phyloP scores from a whole-genome alignment of 192 early-diverging fungal genomes.

The Podila epigama region DNA sequence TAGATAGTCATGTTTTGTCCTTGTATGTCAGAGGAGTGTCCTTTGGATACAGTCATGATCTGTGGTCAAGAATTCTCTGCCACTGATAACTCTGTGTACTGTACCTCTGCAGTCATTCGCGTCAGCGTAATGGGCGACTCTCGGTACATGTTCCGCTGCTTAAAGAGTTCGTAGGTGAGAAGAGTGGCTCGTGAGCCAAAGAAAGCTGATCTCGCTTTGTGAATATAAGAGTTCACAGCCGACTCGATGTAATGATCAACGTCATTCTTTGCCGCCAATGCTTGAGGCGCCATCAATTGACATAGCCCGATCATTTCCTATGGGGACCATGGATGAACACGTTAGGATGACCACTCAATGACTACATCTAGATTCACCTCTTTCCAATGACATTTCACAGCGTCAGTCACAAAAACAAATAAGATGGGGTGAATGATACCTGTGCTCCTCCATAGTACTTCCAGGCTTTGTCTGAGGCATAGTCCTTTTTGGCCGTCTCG shows the following conservation, averaged over 20 bases:
- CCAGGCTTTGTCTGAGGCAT: slow-evolving; percentile 78
- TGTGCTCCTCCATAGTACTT: slow-evolving; percentile 79
- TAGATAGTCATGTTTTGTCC: too few species aligned
- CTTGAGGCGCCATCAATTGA: slow-evolving; percentile 69
- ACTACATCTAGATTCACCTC: too few species aligned
- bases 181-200: slow-evolving; percentile 79
- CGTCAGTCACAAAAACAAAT: too few species aligned
- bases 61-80: too few species aligned
- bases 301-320: slow-evolving; percentile 93
- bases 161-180: slow-evolving; percentile 84
- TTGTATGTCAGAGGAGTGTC: too few species aligned
- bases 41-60: too few species aligned
- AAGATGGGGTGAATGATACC: slow-evolving; percentile 36
- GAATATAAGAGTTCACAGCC: slow-evolving; percentile 75
- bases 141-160: slow-evolving; percentile 69
- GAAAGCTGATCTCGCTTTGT: slow-evolving; percentile 62
- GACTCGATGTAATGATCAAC: slow-evolving; percentile 74
- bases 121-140: slow-evolving; percentile 75
- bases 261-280: slow-evolving; percentile 52
- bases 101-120: slow-evolving; percentile 77
- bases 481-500: slow-evolving; percentile 89
- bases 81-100: too few species aligned
- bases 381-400: not conserved
- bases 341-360: not conserved
- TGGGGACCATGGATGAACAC: not conserved